Percentiles rank a stretch among this genome's conserved stretches.
Evolutionary conservation across 2,329 filamentous ascomycete genomes (phyloP).

Genomic region (Dendryphion nanum): DNA sequence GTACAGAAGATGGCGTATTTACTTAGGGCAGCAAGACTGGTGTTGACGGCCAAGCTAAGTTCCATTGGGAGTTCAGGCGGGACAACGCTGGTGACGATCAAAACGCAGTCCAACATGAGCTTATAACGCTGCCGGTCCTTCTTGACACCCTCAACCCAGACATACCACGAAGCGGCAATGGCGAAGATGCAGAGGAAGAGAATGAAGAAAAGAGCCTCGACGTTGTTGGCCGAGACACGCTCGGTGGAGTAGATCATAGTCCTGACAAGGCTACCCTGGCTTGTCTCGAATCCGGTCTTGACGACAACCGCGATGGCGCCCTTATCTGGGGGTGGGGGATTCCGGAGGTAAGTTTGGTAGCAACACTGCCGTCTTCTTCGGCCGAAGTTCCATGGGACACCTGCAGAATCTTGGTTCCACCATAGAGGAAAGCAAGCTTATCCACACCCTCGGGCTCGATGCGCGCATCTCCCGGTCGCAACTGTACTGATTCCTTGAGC

Average conservation of each 20-base stretch:
- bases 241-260: slow-evolving; percentile 99
- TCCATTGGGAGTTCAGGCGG: slow-evolving; percentile 99
- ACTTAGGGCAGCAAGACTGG: slow-evolving; percentile 88
- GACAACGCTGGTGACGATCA: slow-evolving; percentile 96
- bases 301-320: slow-evolving; percentile 91
- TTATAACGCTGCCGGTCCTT: slow-evolving; percentile 97
- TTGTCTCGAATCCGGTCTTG: slow-evolving; percentile 98
- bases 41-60: slow-evolving; percentile 94
- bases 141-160: slow-evolving; percentile 94
- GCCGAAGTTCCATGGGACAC: slow-evolving; percentile 82
- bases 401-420: slow-evolving; percentile 95
- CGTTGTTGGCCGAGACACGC: slow-evolving; percentile 97
- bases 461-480: slow-evolving; percentile 75
- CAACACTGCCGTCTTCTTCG: slow-evolving; percentile 59
- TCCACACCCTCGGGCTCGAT: slow-evolving; percentile 90
- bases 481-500: slow-evolving; percentile 91
- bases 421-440: slow-evolving; percentile 95
- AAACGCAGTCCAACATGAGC: slow-evolving; percentile 91
- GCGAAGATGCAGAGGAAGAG: slow-evolving; percentile 95
- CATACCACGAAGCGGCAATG: slow-evolving; percentile 96
- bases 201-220: slow-evolving; percentile 94
- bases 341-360: slow-evolving; percentile 69
- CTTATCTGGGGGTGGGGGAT: slow-evolving; percentile 86
- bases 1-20: slow-evolving; percentile 98
- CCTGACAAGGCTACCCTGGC: slow-evolving; percentile 92